Conservation (phyloP, 148 eudicot genomes). For the Amaranthus palmeri region DNA sequence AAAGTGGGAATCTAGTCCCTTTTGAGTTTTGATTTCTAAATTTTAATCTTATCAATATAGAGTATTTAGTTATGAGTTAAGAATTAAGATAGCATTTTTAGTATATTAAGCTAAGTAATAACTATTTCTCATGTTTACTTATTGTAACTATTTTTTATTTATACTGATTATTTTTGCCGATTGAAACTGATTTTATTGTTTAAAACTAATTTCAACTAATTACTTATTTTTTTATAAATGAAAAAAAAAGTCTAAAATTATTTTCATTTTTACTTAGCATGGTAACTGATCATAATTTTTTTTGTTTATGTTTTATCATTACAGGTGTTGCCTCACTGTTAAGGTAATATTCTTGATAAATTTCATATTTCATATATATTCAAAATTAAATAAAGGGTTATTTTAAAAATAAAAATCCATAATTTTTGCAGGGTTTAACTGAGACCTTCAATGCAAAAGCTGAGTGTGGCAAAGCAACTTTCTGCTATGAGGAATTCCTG, state of each 20-base stretch:
- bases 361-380: not conserved
- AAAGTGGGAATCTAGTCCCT: no score
- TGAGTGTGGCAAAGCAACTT: conserved; percentile 58
- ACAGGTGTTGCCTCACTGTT: conserved; percentile 76
- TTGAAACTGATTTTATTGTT: no score
- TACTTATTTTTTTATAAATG: no score
- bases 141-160: no score
- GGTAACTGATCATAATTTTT: not conserved
- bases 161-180: no score
- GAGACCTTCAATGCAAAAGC: conserved; percentile 81
- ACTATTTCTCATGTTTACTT: no score
- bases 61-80: no score
- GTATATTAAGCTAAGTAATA: no score
- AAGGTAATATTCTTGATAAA: conserved; percentile 26
- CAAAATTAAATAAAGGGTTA: not conserved
- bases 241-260: not conserved
- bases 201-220: no score
- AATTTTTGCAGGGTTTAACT: conserved; percentile 58
- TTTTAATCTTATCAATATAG: no score
- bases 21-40: no score
- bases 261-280: not conserved
- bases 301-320: conserved; percentile 3
- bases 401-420: not conserved
- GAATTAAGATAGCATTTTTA: no score
- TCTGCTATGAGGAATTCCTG: conserved; percentile 77